Conservation (phyloP, 139 green algal genomes). For the Raphidocelis subcapitata region DNA sequence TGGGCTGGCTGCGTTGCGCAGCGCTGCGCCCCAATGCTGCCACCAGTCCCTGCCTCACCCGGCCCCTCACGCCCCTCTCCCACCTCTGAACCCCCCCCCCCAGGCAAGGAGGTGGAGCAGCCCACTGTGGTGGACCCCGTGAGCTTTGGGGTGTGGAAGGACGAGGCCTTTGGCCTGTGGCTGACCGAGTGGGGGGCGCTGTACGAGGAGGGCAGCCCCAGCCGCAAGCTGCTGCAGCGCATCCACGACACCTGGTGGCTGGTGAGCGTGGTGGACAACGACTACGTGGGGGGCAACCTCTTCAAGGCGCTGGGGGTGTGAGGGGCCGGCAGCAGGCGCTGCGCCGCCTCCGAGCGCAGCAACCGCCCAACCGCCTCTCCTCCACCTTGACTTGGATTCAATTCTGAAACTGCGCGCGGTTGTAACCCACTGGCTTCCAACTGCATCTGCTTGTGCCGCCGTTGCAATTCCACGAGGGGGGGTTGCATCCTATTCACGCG, state of each 20-base stretch:
- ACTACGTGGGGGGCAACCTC: conserved; percentile 73
- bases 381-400: too few species aligned
- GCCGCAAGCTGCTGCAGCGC: conserved; percentile 51
- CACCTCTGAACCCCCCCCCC: background rate
- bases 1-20: too few species aligned
- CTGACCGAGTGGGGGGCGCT: conserved; percentile 62
- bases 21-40: too few species aligned
- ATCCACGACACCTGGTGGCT: conserved; percentile 55
- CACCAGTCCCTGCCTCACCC: background rate
- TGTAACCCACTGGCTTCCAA: too few species aligned
- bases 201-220: conserved; percentile 62
- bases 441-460: too few species aligned
- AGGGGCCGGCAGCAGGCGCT: background rate
- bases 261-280: conserved; percentile 69
- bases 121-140: conserved; percentile 73
- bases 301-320: conserved; percentile 50
- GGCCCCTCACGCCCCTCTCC: too few species aligned
- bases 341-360: too few species aligned
- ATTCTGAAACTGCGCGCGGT: too few species aligned
- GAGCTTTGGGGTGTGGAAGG: conserved; percentile 80
- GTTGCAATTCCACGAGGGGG: too few species aligned
- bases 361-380: background rate
- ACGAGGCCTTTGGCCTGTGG: conserved; percentile 88
- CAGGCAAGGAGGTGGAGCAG: conserved; percentile 82
- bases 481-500: too few species aligned